phyloP scores from a whole-genome alignment of 495 filamentous ascomycete genomes.

The Penicillium diatomitis region DNA sequence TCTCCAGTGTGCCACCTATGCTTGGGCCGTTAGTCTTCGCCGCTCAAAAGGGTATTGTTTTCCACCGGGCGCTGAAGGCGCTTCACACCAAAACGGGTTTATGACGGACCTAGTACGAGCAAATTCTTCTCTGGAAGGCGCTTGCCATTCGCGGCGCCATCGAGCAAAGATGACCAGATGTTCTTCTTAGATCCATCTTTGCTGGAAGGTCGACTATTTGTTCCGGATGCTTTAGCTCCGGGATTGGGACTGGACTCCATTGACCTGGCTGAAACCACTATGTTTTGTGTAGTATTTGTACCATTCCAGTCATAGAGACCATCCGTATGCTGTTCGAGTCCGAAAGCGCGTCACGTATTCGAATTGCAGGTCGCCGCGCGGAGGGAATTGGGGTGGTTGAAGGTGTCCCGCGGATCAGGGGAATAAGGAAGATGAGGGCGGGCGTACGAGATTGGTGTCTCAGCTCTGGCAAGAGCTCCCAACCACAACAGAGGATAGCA shows the following conservation, averaged over 20 bases:
- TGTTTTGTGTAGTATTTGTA: slow-evolving; percentile 24
- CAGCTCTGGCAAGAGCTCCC: too few relatives aligned
- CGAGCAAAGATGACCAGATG: slow-evolving; percentile 91
- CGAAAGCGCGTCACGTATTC: slow-evolving; percentile 3
- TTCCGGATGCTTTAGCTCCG: slow-evolving; percentile 25
- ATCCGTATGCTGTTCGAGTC: not conserved
- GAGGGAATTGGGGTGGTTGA: slow-evolving; percentile 5
- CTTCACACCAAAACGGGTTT: not conserved
- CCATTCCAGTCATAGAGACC: slow-evolving; percentile 20
- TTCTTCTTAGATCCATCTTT: slow-evolving; percentile 75
- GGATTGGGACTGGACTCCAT: slow-evolving; percentile 36
- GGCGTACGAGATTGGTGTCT: not conserved
- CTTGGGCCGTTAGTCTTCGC: slow-evolving; percentile 11
- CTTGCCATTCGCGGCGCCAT: slow-evolving; percentile 82
- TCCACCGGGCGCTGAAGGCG: too few relatives aligned
- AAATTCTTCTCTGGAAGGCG: slow-evolving; percentile 87
- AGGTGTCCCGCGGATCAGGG: slow-evolving; percentile 13
- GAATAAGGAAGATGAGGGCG: slow-evolving; percentile 12
- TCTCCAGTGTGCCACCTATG: slow-evolving; percentile 77
- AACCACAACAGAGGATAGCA: too few relatives aligned
- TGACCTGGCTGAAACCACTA: slow-evolving; percentile 32
- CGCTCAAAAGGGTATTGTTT: too few relatives aligned
- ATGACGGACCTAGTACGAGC: slow-evolving; percentile 62
- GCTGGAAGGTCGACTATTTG: slow-evolving; percentile 46
- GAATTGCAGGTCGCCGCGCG: slow-evolving; percentile 3